Evolutionary conservation across 2,329 filamentous ascomycete species (phyloP), one percentile per base, ranked within the genome.

Genomic region (Penicillium frequentans): DNA sequence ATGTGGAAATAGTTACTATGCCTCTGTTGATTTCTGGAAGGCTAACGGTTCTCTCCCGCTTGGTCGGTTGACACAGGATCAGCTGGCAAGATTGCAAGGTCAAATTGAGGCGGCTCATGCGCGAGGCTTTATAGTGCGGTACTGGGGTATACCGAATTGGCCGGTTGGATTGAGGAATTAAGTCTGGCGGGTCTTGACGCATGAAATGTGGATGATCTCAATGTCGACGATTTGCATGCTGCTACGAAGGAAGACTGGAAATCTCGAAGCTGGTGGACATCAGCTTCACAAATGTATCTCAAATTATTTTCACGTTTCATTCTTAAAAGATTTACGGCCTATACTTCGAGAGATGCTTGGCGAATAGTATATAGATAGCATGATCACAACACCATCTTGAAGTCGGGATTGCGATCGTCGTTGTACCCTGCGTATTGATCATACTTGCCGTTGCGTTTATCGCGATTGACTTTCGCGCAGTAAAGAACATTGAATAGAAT

Each of bases 1-100:
- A 79, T 65, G 65, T 1, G 73, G 27, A 75, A 90, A 89, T 69
- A 88, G 85, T 3, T 87, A 85, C 73, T 90, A 90, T 70, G 85
- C 87, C 19, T 87, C 83, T 48, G 79, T 81, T 3, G 81, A 83
- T 16, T 87, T 90, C 66, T 73, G 71, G 19, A 66, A 71, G 3
- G 70, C 80, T 1, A 77, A 90, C 14, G 88, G 86, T 2, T 60
- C 64, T 14, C 63, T 80, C 46, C 80, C 70, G 76, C 78, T 69
- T 66, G 80, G 79, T 4, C 74, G 73, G 3, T 68, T 19, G 19
- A 19, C 19, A 19, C 19, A 19, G 19, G 19, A 19, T 89, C 83
- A 86, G 63, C 63, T 82, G 27, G 63, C 60, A 23, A 76, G 71
- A 43, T 67, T 86, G 39, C 70, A 76, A 39, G 62, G 65, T 13